Evolutionary conservation across 164 flowering plant species (phyloP), one percentile per base, ranked within the genome.

Genomic region (Vitis amurensis): DNA sequence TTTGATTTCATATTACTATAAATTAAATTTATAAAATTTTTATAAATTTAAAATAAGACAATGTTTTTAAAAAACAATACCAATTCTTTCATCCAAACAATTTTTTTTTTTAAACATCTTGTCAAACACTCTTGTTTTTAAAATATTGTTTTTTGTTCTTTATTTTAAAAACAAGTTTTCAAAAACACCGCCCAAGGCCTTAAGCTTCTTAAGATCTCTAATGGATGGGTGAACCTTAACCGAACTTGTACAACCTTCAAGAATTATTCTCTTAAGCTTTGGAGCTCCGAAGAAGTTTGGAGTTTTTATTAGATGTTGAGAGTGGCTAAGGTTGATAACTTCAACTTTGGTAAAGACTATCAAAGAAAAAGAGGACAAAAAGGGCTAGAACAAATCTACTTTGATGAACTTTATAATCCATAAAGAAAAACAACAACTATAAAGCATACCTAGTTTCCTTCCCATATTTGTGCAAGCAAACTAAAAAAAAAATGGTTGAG

Each of bases 271-370:
- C 64, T 74, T 64, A 55, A 77, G 76, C 60, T 68, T 62, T 44
- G 80, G 74, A 16, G 51, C 15, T 13, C 53, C 57, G 0, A 62
- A 27, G 15, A 80, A 59, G 14, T 77, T 65, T 2, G 73, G 80
- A 17, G 49, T 74, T 15, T 44, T 48, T 6, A 12, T 55, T 13
- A 80, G 50, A 7, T 64, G 14, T 8, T 16, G 50, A 1, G 78
- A 81, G 17, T 64, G 17, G 49, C 73, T 67, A 12, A 81, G 77
- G 11, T 81, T 63, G 7, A 81, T 27, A 50, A 11, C 31, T 55
- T 70, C 68, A 81, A 56, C 23, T 49, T 66, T 0, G 3, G 27
- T 1, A 63, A 16, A 14, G 3, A 4, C 74, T 69, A 73, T 23
- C 11, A 14, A 47, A 51, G 17, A 6, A 52, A 30, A 47, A 59